These are phyloP conservation scores for Fraxinus sp. DNA, from an alignment of 305 asterid species.

Conservation along the genomic window DNA sequence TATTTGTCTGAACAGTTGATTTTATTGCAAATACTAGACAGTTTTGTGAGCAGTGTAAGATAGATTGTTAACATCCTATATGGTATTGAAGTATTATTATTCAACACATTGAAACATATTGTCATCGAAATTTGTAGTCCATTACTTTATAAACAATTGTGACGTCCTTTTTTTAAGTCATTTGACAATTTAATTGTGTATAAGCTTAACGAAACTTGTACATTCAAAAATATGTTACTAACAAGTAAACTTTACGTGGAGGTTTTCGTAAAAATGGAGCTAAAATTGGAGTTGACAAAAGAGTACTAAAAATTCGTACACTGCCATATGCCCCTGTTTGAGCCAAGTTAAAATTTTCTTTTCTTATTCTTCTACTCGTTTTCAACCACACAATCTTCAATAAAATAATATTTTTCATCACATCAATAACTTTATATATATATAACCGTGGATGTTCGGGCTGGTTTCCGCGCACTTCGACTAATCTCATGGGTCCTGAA, in stretches of 20 bases:
- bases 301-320: not conserved
- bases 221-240: not conserved
- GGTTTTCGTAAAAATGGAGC: not conserved
- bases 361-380: too few relatives aligned
- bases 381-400: too few relatives aligned
- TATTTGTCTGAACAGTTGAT: not conserved
- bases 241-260: not conserved
- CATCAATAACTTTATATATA: too few relatives aligned
- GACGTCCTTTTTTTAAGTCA: too few relatives aligned
- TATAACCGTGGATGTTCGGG: too few relatives aligned
- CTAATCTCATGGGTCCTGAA: too few relatives aligned
- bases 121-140: not conserved
- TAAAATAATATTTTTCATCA: too few relatives aligned
- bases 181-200: too few relatives aligned
- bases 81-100: not conserved
- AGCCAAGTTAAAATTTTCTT: too few relatives aligned
- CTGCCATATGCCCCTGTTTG: not conserved
- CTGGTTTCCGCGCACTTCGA: too few relatives aligned
- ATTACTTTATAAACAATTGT: not conserved
- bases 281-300: not conserved
- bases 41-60: not conserved
- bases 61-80: not conserved
- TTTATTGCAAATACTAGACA: not conserved
- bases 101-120: not conserved
- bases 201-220: too few relatives aligned